Percentiles rank a stretch among this genome's conserved stretches.
These are phyloP conservation scores for Cercophora newfieldiana DNA, from an alignment of 495 filamentous ascomycete genomes.

Conservation along the genomic window DNA sequence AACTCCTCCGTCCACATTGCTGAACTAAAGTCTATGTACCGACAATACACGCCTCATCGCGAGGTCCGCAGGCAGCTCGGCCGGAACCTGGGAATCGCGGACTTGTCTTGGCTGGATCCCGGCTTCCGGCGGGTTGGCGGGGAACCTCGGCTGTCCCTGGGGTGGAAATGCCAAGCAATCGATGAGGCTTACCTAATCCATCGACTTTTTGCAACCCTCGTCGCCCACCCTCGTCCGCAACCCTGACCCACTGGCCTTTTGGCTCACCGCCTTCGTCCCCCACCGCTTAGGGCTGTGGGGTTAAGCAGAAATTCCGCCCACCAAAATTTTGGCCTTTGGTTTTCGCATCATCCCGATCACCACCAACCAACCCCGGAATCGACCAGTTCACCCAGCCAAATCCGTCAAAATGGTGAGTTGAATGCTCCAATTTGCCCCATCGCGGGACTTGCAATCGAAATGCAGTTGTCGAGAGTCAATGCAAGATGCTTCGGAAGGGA, in stretches of 20 bases:
- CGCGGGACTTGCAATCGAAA: constrained; percentile 4
- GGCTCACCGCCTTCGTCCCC: constrained; percentile 19
- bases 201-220: neutral
- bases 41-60: constrained; percentile 1
- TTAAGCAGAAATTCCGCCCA: constrained; percentile 32
- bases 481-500: constrained; percentile 93
- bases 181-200: constrained; percentile 14
- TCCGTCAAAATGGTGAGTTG: constrained; percentile 63
- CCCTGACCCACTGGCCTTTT: neutral
- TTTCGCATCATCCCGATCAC: constrained; percentile 24
- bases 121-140: neutral
- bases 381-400: constrained; percentile 39
- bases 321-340: constrained; percentile 33
- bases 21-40: neutral
- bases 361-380: constrained; percentile 38
- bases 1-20: constrained; percentile 26
- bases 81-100: neutral
- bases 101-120: neutral
- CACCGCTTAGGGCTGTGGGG: constrained; percentile 40
- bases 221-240: constrained; percentile 14
- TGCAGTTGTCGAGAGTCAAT: constrained; percentile 61
- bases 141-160: constrained; percentile 26
- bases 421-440: constrained; percentile 3
- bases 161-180: neutral
- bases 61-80: neutral